These are phyloP conservation scores for Corniculantispora saksenae DNA, from an alignment of 2,329 filamentous ascomycete species.

Conservation along the genomic window DNA sequence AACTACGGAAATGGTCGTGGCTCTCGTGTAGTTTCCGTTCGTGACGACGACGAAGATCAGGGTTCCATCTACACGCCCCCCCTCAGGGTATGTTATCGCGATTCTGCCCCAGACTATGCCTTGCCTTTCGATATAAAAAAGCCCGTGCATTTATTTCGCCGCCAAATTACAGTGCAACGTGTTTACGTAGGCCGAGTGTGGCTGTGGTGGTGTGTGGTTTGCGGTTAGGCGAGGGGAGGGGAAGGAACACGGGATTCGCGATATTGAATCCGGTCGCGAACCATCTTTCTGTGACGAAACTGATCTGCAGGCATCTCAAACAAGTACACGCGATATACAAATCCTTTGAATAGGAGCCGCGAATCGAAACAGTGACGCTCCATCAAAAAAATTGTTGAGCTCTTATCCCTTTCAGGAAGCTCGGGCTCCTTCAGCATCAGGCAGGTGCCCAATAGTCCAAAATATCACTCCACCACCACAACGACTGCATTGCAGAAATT, in stretches of 20 bases:
- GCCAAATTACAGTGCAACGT: neutral
- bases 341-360: neutral
- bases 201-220: conserved; percentile 1
- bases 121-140: neutral
- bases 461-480: neutral
- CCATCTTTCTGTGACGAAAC: neutral
- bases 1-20: neutral
- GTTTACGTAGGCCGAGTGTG: conserved; percentile 1
- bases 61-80: neutral
- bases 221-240: neutral
- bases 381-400: neutral
- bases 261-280: neutral
- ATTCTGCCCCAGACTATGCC: conserved; percentile 13
- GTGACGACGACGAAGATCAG: neutral
- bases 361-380: neutral
- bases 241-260: neutral
- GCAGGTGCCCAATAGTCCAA: neutral
- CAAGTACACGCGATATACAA: neutral
- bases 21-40: neutral
- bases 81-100: neutral
- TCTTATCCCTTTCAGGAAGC: neutral
- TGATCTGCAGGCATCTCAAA: neutral
- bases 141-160: neutral
- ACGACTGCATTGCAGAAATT: neutral
- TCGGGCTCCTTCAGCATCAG: neutral